Base-by-base conservation (phyloP, 805 yeast species). In the Komagataella ulmi region DNA sequence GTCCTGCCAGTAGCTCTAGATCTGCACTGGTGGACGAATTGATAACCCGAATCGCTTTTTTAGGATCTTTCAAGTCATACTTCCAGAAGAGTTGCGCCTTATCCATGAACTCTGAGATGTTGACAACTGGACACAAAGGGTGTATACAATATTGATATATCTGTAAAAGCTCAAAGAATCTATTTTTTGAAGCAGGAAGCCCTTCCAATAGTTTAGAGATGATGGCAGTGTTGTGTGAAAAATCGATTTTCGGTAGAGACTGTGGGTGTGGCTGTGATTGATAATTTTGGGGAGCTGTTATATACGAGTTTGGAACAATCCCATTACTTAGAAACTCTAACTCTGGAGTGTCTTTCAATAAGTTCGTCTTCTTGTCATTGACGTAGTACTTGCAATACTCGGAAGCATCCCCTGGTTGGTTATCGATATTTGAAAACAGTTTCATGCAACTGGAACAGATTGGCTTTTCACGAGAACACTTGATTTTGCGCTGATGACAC, bases 401-500 rank as follows among this genome's bases (percentile, higher is more conserved):
- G 56, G 59, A 6, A 45, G 21, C 2, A 49, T 43, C 36, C 58
- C 57, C 5, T 54, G 56, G 10, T 10, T 30, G 40, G 3, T 30
- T 12, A 12, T 6, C n/a, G 14, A 6, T 17, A 58, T 57, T 43
- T 58, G 60, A 8, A 47, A 61, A 60, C 6, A 60, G 19, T 21
- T 52, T 75, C 17, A 67, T 65, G 64, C 88, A 83, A 56, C 76
- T 75, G 24, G 69, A 65, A 60, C 88, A 83, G 14, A 76, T 69
- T 1, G 87, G 87, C 40, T 71, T 74, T 47, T 70, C 74, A 52
- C 84, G 74, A 14, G 81, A 79, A 64, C 88, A 83, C 57, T 80
- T 80, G 56, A 82, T 79, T 64, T 82, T 82, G 61, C 82, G 76
- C 53, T 79, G 77, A 60, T 80, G 86, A 55, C 86, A 80, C 44